These are phyloP conservation scores for Acacia acuminata DNA, from an alignment of 306 rosid genomes.

Conservation along the genomic window DNA sequence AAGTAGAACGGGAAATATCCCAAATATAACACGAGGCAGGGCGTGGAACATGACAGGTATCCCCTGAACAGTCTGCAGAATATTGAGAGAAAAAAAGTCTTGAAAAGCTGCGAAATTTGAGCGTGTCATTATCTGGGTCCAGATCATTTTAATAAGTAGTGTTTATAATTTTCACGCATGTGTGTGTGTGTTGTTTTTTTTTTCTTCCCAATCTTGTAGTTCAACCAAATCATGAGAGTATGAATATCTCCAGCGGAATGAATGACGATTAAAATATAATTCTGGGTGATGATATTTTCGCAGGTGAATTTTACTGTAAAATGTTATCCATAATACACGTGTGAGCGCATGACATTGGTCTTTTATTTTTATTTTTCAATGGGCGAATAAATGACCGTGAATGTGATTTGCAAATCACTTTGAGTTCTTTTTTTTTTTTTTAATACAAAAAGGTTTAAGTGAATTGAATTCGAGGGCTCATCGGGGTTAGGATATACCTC, in stretches of 20 bases:
- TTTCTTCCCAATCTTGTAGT: conserved; percentile 37
- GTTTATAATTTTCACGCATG: conserved; percentile 11
- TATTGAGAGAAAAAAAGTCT: background rate
- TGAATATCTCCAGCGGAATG: background rate
- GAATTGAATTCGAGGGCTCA: too few species aligned
- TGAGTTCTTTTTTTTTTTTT: too few species aligned
- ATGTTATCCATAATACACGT: background rate
- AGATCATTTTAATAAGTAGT: background rate
- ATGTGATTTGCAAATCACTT: background rate
- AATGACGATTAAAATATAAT: background rate
- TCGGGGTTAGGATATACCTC: too few species aligned
- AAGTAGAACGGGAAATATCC: background rate
- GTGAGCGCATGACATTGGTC: background rate
- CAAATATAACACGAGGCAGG: background rate
- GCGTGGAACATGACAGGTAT: background rate
- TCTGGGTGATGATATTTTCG: background rate
- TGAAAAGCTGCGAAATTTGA: background rate
- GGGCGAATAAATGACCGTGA: background rate
- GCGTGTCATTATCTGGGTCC: background rate
- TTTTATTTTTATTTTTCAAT: background rate
- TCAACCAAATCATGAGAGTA: conserved; percentile 18
- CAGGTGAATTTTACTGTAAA: background rate
- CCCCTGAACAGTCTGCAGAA: background rate
- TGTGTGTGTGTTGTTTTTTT: conserved; percentile 11
- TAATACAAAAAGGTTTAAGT: too few species aligned